Evolutionary conservation across 805 yeast species (phyloP).

Genomic region (Lipomyces sp.): DNA sequence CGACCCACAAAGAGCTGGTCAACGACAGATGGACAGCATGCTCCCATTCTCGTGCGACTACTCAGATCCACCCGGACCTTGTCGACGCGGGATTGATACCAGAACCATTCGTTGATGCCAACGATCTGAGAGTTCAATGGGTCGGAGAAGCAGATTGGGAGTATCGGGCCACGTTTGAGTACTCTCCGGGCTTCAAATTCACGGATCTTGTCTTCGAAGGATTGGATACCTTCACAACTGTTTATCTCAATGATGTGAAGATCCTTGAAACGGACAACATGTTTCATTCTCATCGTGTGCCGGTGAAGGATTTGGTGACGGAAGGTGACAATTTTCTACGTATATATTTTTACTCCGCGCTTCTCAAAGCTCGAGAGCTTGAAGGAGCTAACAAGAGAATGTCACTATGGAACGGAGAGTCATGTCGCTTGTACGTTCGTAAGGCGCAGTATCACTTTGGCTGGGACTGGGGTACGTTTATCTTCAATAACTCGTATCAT

Average conservation of each 20-base stretch:
- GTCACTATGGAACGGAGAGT: slow-evolving; percentile 52
- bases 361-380: slow-evolving; percentile 46
- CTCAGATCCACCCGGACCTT: slow-evolving; percentile 54
- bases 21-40: slow-evolving; percentile 30
- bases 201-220: slow-evolving; percentile 50
- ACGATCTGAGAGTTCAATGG: slow-evolving; percentile 56
- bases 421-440: slow-evolving; percentile 52
- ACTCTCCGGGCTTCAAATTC: slow-evolving; percentile 6
- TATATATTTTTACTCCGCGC: slow-evolving; percentile 50
- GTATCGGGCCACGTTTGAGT: slow-evolving; percentile 45
- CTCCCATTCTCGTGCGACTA: slow-evolving; percentile 29
- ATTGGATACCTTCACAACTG: slow-evolving; percentile 52
- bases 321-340: slow-evolving; percentile 45
- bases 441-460: slow-evolving; percentile 62
- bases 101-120: slow-evolving; percentile 54
- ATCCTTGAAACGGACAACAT: slow-evolving; percentile 52
- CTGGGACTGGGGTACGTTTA: slow-evolving; percentile 60
- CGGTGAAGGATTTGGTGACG: slow-evolving; percentile 40
- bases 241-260: slow-evolving; percentile 49
- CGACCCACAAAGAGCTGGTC: not conserved
- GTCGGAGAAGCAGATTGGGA: slow-evolving; percentile 58
- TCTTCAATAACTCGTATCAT: slow-evolving; percentile 34
- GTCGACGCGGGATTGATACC: slow-evolving; percentile 48
- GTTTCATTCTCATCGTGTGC: slow-evolving; percentile 49
- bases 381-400: slow-evolving; percentile 45